Evolutionary conservation across 306 rosid species (phyloP).

Genomic region (Acacia melanoxylon): DNA sequence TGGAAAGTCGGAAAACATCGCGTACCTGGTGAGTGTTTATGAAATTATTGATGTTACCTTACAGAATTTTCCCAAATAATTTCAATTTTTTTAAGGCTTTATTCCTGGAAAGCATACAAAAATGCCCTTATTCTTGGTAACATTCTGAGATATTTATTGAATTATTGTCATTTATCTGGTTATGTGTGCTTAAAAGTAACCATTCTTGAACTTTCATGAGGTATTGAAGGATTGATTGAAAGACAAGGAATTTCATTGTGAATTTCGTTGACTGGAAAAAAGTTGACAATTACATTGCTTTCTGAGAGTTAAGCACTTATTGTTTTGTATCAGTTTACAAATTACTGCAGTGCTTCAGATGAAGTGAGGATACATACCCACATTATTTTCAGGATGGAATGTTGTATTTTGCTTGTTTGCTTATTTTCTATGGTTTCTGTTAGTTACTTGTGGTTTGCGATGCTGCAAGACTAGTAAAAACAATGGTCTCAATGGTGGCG

Average conservation of each 20-base stretch:
- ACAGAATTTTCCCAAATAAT: not conserved
- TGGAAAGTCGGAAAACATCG: conserved; percentile 44
- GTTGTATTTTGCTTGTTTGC: not conserved
- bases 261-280: not conserved
- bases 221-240: not conserved
- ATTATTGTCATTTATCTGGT: not conserved
- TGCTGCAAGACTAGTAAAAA: not conserved
- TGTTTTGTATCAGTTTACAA: not conserved
- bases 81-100: not conserved
- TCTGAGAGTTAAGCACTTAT: not conserved
- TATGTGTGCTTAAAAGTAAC: not conserved
- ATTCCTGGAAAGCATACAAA: not conserved
- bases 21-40: conserved; percentile 57
- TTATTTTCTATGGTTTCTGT: not conserved
- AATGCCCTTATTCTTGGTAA: conserved; percentile 1
- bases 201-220: not conserved
- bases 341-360: not conserved
- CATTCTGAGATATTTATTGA: not conserved
- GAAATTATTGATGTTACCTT: not conserved
- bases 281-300: not conserved
- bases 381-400: not conserved
- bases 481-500: not conserved
- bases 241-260: not conserved
- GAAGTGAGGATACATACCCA: not conserved
- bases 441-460: not conserved